phyloP scores from a whole-genome alignment of 129 eudicot genomes.

The Solidago caesia region DNA sequence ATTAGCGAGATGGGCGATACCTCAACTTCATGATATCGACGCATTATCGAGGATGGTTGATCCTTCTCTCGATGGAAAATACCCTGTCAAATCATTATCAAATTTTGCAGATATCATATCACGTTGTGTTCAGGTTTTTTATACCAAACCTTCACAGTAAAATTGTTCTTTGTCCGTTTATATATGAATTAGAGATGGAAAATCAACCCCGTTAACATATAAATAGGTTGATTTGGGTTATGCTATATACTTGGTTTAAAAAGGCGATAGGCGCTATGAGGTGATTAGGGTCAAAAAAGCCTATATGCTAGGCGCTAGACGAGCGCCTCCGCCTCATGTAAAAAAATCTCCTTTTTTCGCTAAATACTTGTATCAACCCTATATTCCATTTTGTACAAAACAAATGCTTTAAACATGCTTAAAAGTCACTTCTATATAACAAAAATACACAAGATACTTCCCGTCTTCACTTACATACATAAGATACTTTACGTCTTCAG shows the following conservation, averaged over 20 bases:
- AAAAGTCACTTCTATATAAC: too few species aligned
- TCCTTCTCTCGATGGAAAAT: constrained; percentile 73
- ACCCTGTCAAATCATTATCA: constrained; percentile 75
- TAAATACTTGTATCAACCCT: too few species aligned
- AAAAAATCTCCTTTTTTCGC: too few species aligned
- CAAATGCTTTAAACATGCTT: too few species aligned
- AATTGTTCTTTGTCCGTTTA: not conserved
- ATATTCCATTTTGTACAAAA: too few species aligned
- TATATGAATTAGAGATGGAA: not conserved
- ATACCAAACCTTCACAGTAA: not conserved
- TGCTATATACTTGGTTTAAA: not conserved
- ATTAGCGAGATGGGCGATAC: constrained; percentile 92
- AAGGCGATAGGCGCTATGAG: not conserved
- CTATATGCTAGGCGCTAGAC: too few species aligned
- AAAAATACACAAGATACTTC: too few species aligned
- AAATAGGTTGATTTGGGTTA: not conserved
- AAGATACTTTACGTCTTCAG: too few species aligned
- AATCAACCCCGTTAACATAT: not conserved
- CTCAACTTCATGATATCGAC: constrained; percentile 88
- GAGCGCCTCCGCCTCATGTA: too few species aligned
- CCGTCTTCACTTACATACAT: too few species aligned
- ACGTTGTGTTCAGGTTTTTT: constrained; percentile 76
- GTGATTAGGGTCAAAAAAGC: not conserved
- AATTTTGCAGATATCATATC: constrained; percentile 85
- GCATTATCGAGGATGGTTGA: constrained; percentile 90